Base-by-base conservation (phyloP, 306 rosid species). In the Delonix regia region DNA sequence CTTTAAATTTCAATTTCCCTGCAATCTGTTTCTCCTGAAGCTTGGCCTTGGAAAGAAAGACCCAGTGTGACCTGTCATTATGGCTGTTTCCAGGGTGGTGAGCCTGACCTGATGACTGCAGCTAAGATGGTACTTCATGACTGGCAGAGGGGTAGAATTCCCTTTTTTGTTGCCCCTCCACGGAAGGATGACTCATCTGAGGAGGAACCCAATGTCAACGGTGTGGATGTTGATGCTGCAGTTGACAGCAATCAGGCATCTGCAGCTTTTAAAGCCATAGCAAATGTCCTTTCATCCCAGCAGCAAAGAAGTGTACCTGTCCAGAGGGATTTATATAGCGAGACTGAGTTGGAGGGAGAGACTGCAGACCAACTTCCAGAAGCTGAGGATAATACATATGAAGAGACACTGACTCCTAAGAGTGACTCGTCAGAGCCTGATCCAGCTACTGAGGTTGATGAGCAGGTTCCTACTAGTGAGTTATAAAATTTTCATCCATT, bases 61-160 rank as follows among this genome's bases (percentile, higher is more conserved):
- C 33, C 21, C 39, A 30, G 18, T 65, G 24, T 49, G 79, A 79
- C 39, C 30, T 22, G 53, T 64, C 25, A 10, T 24, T 7, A 15
- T 77, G 39, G 24, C 39, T 71, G 21, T 81, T 71, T 69, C 22
- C 77, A 92, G 98, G 99, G 99, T 39, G 98, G 98, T 16, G 98
- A 95, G 70, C 98, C 98, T 9, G 99, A 92, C 83, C 87, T 91
- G 85, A 91, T 77, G 82, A 95, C 99, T 9, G 97, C 87, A 0
- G 99, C 97, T 15, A 92, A 92, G 86, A 95, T 95, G 99, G 72
- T 92, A 33, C 98, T 92, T 45, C 99, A 95, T 47, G 99, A 95
- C 75, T 92, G 98, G 98, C 98, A 92, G 88, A 92, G 99, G 91
- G 99, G 99, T 21, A 87, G 25, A 75, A 90, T 95, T 68, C 98